These are phyloP conservation scores for Pachysandra terminalis DNA, from an alignment of 164 flowering plant species.

Conservation along the genomic window DNA sequence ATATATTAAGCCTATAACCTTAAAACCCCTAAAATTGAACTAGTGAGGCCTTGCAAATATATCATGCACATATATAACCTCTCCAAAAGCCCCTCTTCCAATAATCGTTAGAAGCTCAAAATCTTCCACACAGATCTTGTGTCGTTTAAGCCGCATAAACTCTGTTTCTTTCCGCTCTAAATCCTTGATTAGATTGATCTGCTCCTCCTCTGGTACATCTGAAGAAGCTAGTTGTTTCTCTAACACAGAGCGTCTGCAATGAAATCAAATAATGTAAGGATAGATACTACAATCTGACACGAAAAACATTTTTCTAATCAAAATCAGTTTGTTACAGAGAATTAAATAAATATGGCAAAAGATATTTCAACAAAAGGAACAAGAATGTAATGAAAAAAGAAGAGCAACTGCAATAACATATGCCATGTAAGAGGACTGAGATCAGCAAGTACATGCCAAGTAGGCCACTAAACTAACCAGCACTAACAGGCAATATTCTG, in stretches of 20 bases:
- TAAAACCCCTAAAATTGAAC: not conserved
- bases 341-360: not conserved
- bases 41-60: slow-evolving; percentile 3
- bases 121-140: slow-evolving; percentile 85
- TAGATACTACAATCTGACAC: not conserved
- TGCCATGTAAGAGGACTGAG: not conserved
- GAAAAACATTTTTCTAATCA: not conserved
- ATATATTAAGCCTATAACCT: not conserved
- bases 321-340: not conserved
- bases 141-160: slow-evolving; percentile 79
- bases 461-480: not conserved
- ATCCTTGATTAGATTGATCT: slow-evolving; percentile 74
- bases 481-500: not conserved
- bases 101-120: slow-evolving; percentile 87
- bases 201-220: slow-evolving; percentile 82
- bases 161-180: slow-evolving; percentile 90
- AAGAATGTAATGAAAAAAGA: not conserved
- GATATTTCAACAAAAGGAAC: not conserved
- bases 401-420: not conserved
- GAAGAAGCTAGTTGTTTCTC: slow-evolving; percentile 76
- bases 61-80: slow-evolving; percentile 50
- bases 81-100: slow-evolving; percentile 98
- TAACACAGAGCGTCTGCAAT: slow-evolving; percentile 67
- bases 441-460: not conserved
- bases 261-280: slow-evolving; percentile 13